These are phyloP conservation scores for Neonectria hederae DNA, from an alignment of 2,329 filamentous ascomycete species.

Conservation along the genomic window DNA sequence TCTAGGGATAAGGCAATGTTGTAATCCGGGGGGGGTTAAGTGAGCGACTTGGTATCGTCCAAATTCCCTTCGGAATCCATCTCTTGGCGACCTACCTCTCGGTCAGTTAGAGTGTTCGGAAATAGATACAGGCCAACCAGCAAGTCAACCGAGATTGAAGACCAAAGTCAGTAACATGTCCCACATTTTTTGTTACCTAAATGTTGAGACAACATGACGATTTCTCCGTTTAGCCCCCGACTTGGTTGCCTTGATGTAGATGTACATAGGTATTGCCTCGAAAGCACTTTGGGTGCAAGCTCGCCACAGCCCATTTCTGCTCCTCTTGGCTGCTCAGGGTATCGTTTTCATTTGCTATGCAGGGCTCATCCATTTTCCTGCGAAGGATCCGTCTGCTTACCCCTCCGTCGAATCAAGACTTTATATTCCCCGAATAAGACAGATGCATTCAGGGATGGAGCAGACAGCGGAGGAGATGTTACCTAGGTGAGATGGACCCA, in stretches of 20 bases:
- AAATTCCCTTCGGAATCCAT: no score
- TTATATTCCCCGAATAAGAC: slow-evolving; percentile 2
- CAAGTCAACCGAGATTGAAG: slow-evolving; percentile 11
- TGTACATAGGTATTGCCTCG: not conserved
- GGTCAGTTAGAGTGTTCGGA: not conserved
- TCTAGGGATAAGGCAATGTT: not conserved
- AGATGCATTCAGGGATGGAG: not conserved
- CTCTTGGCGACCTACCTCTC: not conserved
- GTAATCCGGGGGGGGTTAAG: not conserved
- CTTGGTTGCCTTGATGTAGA: not conserved
- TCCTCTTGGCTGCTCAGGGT: not conserved
- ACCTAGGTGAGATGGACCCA: not conserved
- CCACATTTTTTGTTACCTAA: slow-evolving; percentile 12
- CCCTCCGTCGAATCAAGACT: not conserved
- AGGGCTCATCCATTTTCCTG: not conserved
- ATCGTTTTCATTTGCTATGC: not conserved
- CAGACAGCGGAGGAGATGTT: slow-evolving; percentile 7
- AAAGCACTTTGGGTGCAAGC: not conserved
- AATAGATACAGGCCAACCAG: not conserved
- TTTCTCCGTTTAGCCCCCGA: not conserved
- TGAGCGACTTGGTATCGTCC: no score
- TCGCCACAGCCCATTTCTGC: not conserved
- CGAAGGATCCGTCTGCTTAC: not conserved
- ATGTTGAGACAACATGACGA: slow-evolving; percentile 1
- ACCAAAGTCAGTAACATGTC: not conserved